A percentile compares a stretch with the other conserved stretches of the same genome.
phyloP scores from a whole-genome alignment of 441 rosid genomes.

The Pelargonium myrrhifolium region DNA sequence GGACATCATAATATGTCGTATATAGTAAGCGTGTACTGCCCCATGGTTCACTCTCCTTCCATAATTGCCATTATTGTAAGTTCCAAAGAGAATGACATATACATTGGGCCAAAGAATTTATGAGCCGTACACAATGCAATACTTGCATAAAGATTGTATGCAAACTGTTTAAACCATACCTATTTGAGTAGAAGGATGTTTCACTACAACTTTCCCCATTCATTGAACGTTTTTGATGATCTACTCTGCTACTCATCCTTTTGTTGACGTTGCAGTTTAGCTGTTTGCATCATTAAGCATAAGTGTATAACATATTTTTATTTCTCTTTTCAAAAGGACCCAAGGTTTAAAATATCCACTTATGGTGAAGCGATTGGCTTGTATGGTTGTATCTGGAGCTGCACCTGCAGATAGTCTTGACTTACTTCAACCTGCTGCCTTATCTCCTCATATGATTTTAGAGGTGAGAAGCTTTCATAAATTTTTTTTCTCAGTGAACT shows the following conservation, averaged over 20 bases:
- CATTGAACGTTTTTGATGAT: background rate
- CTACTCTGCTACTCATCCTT: background rate
- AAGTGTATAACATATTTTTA: background rate
- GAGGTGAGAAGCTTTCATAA: conserved; percentile 31
- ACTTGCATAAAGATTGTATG: background rate
- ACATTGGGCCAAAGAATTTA: background rate
- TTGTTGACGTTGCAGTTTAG: background rate
- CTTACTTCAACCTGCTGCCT: conserved; percentile 64
- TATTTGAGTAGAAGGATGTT: background rate
- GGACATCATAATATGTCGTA: background rate
- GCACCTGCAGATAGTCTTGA: conserved; percentile 43
- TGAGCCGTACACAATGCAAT: background rate
- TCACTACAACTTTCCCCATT: background rate
- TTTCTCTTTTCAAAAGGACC: conserved; percentile 31
- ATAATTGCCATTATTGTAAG: background rate
- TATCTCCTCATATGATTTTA: conserved; percentile 42
- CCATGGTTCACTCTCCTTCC: background rate
- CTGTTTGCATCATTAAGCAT: background rate
- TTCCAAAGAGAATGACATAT: background rate
- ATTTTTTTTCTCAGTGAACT: conserved; percentile 2
- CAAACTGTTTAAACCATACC: background rate
- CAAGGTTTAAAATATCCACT: conserved; percentile 72
- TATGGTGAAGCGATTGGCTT: conserved; percentile 67
- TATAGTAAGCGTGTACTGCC: background rate
- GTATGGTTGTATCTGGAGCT: conserved; percentile 60